These are phyloP conservation scores for Carex parvula DNA, from an alignment of 176 grass and related monocot genomes.

Conservation along the genomic window DNA sequence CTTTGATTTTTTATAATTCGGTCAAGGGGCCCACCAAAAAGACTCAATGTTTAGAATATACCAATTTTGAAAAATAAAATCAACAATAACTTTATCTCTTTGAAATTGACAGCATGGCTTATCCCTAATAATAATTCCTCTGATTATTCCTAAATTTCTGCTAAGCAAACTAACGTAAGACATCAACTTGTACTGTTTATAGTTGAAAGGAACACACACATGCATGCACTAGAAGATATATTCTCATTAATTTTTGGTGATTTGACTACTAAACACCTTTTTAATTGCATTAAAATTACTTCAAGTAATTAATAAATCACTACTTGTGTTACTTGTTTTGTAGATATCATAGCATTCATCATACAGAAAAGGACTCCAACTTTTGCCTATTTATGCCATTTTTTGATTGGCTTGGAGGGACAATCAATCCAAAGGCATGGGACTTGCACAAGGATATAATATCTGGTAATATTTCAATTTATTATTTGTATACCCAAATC, in stretches of 20 bases:
- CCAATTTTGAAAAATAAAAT: neutral
- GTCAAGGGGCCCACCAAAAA: neutral
- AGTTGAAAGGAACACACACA: neutral
- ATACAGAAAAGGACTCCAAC: conserved; percentile 53
- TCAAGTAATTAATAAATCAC: neutral
- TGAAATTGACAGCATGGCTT: neutral
- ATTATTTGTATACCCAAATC: neutral
- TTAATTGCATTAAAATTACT: neutral
- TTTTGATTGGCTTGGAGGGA: conserved; percentile 80
- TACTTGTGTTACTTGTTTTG: neutral
- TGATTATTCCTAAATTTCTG: neutral
- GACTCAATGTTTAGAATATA: neutral
- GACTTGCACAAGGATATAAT: conserved; percentile 49
- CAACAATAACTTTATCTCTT: neutral
- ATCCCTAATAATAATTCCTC: neutral
- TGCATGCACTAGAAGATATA: neutral
- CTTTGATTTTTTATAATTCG: neutral
- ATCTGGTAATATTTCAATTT: conserved; percentile 39
- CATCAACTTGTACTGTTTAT: neutral
- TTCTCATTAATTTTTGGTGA: neutral
- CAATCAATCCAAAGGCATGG: conserved; percentile 49
- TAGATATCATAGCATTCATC: conserved; percentile 91
- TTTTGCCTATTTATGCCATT: conserved; percentile 99
- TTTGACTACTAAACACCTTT: neutral
- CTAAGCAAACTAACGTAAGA: neutral